Evolutionary conservation across 352 stramenopile species (phyloP).

Genomic region (Thraustochytrium sp.): DNA sequence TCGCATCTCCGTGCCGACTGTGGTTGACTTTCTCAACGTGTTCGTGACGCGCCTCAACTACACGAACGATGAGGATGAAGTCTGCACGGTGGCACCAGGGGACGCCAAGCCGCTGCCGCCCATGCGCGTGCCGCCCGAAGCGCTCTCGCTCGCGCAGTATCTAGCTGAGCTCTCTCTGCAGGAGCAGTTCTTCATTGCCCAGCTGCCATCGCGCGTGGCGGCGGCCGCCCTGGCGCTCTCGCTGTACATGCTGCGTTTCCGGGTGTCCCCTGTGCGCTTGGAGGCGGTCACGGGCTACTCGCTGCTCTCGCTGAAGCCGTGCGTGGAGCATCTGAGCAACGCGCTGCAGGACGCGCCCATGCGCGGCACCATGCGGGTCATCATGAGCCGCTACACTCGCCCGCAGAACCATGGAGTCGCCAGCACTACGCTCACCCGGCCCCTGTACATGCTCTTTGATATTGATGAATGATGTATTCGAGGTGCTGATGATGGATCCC

Average conservation of each 20-base stretch:
- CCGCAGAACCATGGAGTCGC: background rate
- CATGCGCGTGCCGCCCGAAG: background rate
- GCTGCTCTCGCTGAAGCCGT: background rate
- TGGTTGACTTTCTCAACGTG: slow-evolving; percentile 78
- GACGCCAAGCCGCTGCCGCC: background rate
- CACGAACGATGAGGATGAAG: slow-evolving; percentile 70
- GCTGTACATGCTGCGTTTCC: slow-evolving; percentile 46
- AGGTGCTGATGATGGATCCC: no score
- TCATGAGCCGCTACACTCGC: slow-evolving; percentile 9
- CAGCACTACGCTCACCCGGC: background rate
- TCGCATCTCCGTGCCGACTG: slow-evolving; percentile 74
- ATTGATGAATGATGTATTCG: no score
- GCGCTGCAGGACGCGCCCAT: background rate
- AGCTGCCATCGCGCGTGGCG: slow-evolving; percentile 71
- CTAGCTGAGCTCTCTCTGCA: slow-evolving; percentile 73
- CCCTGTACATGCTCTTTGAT: slow-evolving; percentile 5
- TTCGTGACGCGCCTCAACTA: slow-evolving; percentile 75
- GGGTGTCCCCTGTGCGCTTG: background rate
- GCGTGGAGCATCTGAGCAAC: background rate
- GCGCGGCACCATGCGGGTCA: background rate
- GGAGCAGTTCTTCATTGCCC: slow-evolving; percentile 76
- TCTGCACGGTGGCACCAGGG: background rate
- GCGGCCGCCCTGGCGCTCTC: slow-evolving; percentile 72
- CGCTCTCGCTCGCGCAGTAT: slow-evolving; percentile 65
- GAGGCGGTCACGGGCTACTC: slow-evolving; percentile 24